Evolutionary conservation across 352 stramenopile genomes (phyloP), one percentile per base, ranked within the genome.

Genomic region (Phytophthora pisi): DNA sequence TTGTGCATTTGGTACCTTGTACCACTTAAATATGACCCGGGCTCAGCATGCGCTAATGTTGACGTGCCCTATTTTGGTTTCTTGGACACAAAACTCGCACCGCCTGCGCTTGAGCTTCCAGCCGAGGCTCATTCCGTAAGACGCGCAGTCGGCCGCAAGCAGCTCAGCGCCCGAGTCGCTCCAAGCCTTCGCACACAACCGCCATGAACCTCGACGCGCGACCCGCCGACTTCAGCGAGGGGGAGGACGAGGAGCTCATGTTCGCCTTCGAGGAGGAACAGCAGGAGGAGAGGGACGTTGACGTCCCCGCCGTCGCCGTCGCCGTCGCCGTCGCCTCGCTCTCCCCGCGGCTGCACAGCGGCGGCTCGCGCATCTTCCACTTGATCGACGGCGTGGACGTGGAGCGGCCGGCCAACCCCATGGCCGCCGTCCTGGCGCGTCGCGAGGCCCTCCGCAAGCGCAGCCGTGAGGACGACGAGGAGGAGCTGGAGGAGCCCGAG

Each of bases 231-330:
- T 54, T 66, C 5, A 75, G 62, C 20, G 67, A 75, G 6, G 63
- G 31, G 20, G 78, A 87, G n/a, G 77, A 90, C 18, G 77, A 91
- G 26, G 82, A 92, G 42, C 76, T 92, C 68, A 88, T 91, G 81
- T 92, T 92, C 64, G 51, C 79, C 42, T 91, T 92, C 46, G 84
- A 91, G 36, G 55, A 74, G 26, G 64, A 72, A 5, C 58, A 73
- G 34, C 5, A 36, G 8, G 9, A 38, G 30, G 30, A 11, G 30
- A 34, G 30, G 30, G 30, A 3, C 30, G 30, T 34, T 9, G 30
- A 10, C 30, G 30, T 34, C 30, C 9, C 24, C 24, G 2, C 3
- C 24, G 24, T 26, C 24, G 24, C 13, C 23, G 31, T 38, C 4
- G 31, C 8, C 9, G 31, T 38, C 24, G 2, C 3, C 24, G 24